These are phyloP conservation scores for Amanita thiersii DNA, from an alignment of 768 basidiomycete genomes.

Conservation along the genomic window DNA sequence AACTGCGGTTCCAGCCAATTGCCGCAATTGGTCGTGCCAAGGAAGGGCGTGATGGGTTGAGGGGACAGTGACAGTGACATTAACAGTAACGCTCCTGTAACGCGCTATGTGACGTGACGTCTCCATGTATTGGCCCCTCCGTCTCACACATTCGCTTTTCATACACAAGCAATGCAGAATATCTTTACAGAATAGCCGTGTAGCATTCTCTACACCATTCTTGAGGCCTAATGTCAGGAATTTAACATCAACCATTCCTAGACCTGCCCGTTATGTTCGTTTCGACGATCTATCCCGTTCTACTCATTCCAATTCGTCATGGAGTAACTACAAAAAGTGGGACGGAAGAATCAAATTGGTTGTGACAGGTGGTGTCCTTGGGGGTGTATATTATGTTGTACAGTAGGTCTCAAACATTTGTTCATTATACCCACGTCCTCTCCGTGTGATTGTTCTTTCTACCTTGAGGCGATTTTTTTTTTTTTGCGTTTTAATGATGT, in stretches of 20 bases:
- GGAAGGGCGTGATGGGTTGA: no score
- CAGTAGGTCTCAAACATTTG: constrained; percentile 21
- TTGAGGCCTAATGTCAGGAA: not conserved
- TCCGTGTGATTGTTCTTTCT: not conserved
- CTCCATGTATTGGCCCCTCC: no score
- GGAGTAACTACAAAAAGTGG: constrained; percentile 1
- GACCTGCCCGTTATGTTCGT: constrained; percentile 5
- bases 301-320: not conserved
- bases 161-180: no score
- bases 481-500: not conserved
- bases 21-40: no score
- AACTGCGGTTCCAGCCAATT: no score
- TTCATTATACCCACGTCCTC: not conserved
- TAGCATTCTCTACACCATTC: no score
- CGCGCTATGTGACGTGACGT: no score
- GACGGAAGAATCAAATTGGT: constrained; percentile 5
- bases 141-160: no score
- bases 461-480: not conserved
- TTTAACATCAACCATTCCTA: not conserved
- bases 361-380: constrained; percentile 10
- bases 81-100: no score
- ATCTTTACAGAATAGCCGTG: no score
- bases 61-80: no score
- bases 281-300: constrained; percentile 3
- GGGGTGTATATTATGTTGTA: constrained; percentile 21